Evolutionary conservation across 2,329 filamentous ascomycete species (phyloP).

Genomic region (Fusarium sororula): DNA sequence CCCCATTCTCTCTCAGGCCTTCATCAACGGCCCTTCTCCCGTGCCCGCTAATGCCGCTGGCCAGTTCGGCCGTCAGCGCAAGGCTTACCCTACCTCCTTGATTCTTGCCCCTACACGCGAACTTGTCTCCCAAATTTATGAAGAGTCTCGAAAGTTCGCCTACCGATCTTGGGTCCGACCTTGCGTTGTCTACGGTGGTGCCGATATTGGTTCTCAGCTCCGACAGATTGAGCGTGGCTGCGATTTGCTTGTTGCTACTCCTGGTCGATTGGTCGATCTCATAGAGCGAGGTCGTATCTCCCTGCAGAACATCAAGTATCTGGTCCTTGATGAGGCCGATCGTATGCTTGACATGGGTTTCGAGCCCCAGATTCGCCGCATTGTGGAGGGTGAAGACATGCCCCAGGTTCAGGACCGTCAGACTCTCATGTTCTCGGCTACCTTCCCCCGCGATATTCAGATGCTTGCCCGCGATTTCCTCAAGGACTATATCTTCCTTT

Average conservation of each 20-base stretch:
- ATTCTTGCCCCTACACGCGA: slow-evolving; percentile 98
- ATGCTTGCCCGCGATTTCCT: slow-evolving; percentile 99
- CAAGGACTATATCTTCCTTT: slow-evolving; percentile 99
- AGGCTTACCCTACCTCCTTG: slow-evolving; percentile 95
- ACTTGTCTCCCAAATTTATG: slow-evolving; percentile 97
- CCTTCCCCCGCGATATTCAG: slow-evolving; percentile 98
- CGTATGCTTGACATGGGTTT: slow-evolving; percentile 99
- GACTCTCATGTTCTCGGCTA: slow-evolving; percentile 99
- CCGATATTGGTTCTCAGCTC: slow-evolving; percentile 97
- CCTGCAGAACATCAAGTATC: slow-evolving; percentile 97
- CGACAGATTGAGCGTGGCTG: slow-evolving; percentile 98
- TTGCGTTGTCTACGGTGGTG: slow-evolving; percentile 98
- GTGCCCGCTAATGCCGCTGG: slow-evolving; percentile 70
- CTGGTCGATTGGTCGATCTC: slow-evolving; percentile 95
- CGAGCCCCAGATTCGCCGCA: slow-evolving; percentile 98
- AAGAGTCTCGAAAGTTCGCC: slow-evolving; percentile 96
- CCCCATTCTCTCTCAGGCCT: slow-evolving; percentile 98
- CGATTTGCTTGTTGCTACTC: slow-evolving; percentile 95
- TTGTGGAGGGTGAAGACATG: slow-evolving; percentile 99
- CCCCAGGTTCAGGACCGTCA: slow-evolving; percentile 83
- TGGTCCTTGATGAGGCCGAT: slow-evolving; percentile 98
- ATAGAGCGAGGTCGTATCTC: slow-evolving; percentile 99
- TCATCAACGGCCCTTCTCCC: slow-evolving; percentile 83
- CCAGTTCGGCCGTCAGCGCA: slow-evolving; percentile 91
- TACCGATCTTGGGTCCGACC: slow-evolving; percentile 99